A percentile compares a stretch with the other conserved stretches of the same genome.
These are phyloP conservation scores for Whalleya microplaca DNA, from an alignment of 2,329 filamentous ascomycete genomes.

Conservation along the genomic window DNA sequence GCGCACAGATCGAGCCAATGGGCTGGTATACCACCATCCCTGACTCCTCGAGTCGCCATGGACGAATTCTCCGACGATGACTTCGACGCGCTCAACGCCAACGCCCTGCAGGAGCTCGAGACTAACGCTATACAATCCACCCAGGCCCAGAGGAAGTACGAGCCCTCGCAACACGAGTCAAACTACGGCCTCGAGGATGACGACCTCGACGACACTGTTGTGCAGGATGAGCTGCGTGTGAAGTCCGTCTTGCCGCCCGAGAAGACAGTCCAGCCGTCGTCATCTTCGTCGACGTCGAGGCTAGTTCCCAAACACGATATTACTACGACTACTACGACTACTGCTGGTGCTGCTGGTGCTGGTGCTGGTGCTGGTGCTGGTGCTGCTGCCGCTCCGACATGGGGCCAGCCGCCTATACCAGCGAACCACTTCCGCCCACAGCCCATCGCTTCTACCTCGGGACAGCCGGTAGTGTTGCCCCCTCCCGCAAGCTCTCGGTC, in stretches of 20 bases:
- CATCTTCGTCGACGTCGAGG: conserved; percentile 10
- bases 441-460: conserved; percentile 14
- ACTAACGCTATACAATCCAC: conserved; percentile 65
- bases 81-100: conserved; percentile 62
- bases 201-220: conserved; percentile 61
- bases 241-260: conserved; percentile 38
- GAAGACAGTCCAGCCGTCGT: conserved; percentile 11
- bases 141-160: conserved; percentile 47
- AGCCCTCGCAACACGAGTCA: conserved; percentile 31
- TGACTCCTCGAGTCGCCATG: conserved; percentile 45
- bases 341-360: no score
- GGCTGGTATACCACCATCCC: conserved; percentile 24
- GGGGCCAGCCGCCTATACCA: conserved; percentile 30
- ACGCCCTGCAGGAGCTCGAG: conserved; percentile 64
- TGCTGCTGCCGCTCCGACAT: conserved; percentile 7
- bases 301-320: conserved; percentile 18
- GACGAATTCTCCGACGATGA: conserved; percentile 68
- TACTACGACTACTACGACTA: no score
- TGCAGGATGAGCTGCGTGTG: conserved; percentile 52
- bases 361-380: no score
- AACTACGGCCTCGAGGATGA: conserved; percentile 58
- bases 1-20: conserved; percentile 23
- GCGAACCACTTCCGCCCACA: conserved; percentile 29
- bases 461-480: conserved; percentile 5
- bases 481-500: conserved; percentile 14